phyloP scores from a whole-genome alignment of 2,329 filamentous ascomycete species.

The Xylaria sp. region DNA sequence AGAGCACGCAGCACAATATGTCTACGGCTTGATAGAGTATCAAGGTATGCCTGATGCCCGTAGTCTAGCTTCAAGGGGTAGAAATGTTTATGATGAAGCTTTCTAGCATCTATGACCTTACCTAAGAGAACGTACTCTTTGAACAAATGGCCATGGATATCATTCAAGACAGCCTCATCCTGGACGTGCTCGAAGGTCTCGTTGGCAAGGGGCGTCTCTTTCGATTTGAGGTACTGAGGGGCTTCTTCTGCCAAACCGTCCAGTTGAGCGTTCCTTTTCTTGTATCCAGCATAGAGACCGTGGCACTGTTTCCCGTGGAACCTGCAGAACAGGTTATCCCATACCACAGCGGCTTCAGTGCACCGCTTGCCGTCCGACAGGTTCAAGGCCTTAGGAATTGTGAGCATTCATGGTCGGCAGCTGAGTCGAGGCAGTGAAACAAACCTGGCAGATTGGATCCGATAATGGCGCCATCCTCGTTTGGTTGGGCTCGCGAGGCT shows the following conservation, averaged over 20 bases:
- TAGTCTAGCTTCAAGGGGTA: conserved; percentile 49
- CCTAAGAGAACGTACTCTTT: conserved; percentile 46
- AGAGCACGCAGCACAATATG: conserved; percentile 52
- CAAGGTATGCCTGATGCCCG: conserved; percentile 49
- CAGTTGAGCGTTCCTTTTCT: conserved; percentile 58
- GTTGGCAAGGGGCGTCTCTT: conserved; percentile 53
- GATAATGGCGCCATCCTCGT: conserved; percentile 11
- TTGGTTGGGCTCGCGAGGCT: neutral
- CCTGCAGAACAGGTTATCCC: conserved; percentile 34
- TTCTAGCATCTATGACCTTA: conserved; percentile 44
- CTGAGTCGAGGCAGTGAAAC: conserved; percentile 12
- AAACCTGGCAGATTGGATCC: conserved; percentile 33
- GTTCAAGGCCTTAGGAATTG: conserved; percentile 27
- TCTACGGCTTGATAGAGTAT: conserved; percentile 50
- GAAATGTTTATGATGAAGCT: conserved; percentile 49
- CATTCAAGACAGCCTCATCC: conserved; percentile 52
- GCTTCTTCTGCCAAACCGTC: conserved; percentile 52
- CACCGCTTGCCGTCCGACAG: conserved; percentile 32
- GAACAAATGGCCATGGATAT: conserved; percentile 57
- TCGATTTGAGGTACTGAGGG: conserved; percentile 53
- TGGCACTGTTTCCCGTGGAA: conserved; percentile 53
- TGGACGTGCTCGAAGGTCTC: conserved; percentile 54
- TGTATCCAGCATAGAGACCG: conserved; percentile 62
- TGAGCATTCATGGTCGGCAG: conserved; percentile 1
- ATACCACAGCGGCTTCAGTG: conserved; percentile 20